These are phyloP conservation scores for Mrakia gelida DNA, from an alignment of 768 basidiomycete genomes.

Conservation along the genomic window DNA sequence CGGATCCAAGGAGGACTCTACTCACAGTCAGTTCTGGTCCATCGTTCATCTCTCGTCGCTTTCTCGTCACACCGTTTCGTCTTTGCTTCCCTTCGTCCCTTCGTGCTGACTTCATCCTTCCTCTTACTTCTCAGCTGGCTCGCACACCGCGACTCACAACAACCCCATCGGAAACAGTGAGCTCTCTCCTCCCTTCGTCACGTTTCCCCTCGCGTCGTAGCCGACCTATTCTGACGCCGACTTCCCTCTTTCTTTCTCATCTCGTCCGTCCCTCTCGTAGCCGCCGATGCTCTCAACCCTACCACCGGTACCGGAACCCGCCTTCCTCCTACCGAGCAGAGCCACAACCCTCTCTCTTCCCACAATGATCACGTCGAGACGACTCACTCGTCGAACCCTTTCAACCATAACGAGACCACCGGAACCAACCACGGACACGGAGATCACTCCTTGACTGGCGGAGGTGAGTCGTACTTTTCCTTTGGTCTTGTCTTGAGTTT, in stretches of 20 bases:
- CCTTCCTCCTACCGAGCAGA: not conserved
- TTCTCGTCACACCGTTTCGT: too few relatives aligned
- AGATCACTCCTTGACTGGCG: not conserved
- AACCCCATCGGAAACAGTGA: conserved; percentile 5
- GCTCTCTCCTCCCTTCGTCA: not conserved
- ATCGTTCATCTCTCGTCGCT: not conserved
- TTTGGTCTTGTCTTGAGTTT: too few relatives aligned
- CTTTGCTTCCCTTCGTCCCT: too few relatives aligned
- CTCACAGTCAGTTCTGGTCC: not conserved
- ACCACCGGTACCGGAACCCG: not conserved
- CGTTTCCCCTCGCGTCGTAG: not conserved
- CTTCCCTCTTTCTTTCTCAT: not conserved
- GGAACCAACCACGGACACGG: not conserved
- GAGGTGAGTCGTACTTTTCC: too few relatives aligned
- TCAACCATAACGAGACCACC: conserved; percentile 7
- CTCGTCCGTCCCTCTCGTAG: not conserved
- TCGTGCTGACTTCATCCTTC: not conserved
- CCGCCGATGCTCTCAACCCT: not conserved
- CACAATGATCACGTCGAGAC: conserved; percentile 1
- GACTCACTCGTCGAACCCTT: not conserved
- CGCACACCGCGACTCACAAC: not conserved
- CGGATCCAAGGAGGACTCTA: not conserved
- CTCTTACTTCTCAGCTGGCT: not conserved
- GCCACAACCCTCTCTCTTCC: not conserved
- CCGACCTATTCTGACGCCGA: not conserved